These are phyloP conservation scores for Ustilago curta DNA, from an alignment of 1,284 basidiomycete genomes.

Conservation along the genomic window DNA sequence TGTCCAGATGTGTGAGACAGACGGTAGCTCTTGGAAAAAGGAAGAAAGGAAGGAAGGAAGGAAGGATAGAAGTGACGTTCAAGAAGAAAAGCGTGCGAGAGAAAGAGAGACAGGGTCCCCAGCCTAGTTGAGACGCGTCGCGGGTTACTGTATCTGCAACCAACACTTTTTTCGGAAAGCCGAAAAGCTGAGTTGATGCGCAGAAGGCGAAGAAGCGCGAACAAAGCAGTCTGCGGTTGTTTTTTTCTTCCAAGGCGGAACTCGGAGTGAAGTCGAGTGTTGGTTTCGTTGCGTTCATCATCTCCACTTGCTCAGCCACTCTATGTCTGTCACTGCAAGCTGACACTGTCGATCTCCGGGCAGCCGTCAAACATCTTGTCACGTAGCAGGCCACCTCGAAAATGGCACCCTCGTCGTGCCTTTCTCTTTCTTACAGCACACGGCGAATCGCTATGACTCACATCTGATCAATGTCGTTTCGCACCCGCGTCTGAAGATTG, in stretches of 20 bases:
- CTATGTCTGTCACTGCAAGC: constrained; percentile 6
- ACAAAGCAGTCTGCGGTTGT: neutral
- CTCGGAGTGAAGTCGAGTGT: constrained; percentile 16
- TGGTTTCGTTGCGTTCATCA: constrained; percentile 12
- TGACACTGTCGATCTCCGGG: neutral
- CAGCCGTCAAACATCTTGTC: neutral
- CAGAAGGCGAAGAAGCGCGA: too few relatives aligned
- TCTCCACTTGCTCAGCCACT: neutral
- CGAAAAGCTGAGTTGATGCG: neutral
- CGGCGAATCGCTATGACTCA: neutral
- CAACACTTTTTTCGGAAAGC: constrained; percentile 4
- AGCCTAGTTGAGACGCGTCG: neutral
- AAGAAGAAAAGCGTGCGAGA: neutral
- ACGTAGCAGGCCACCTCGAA: neutral
- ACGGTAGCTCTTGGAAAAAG: neutral
- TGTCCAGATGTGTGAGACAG: neutral
- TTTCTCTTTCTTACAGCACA: neutral
- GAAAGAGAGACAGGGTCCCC: neutral
- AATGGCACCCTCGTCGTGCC: neutral
- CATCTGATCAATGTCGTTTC: constrained; percentile 1
- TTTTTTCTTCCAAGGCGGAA: constrained; percentile 2
- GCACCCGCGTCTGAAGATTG: neutral
- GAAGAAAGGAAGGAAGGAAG: neutral
- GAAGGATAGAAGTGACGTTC: neutral
- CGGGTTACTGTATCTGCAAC: neutral